Percentiles rank a stretch among this genome's conserved stretches.
Evolutionary conservation across 139 green algal species (phyloP).

Genomic region (Pleodorina starrii): DNA sequence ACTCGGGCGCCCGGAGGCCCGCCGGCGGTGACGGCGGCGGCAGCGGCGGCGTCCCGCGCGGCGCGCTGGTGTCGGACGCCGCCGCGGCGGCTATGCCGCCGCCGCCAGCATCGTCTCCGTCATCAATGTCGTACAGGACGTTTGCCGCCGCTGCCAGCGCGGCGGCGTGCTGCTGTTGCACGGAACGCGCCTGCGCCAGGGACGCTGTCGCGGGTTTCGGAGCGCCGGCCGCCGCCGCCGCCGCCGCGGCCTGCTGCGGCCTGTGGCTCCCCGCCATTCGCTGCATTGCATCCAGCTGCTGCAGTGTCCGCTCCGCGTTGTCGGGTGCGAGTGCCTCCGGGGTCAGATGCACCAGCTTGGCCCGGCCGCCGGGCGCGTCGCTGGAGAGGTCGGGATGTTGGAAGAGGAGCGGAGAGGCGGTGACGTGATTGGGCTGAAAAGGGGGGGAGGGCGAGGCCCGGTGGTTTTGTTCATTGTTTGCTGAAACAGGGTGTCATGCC

Average conservation of each 20-base stretch:
- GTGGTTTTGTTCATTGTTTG: too few relatives aligned
- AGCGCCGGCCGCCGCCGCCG: too few relatives aligned
- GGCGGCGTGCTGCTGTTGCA: not conserved
- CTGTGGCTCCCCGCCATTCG: not conserved
- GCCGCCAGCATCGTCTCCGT: not conserved
- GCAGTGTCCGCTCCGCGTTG: slow-evolving; percentile 5
- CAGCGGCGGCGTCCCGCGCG: not conserved
- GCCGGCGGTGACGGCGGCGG: not conserved
- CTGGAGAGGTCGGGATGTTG: too few relatives aligned
- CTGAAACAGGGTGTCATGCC: too few relatives aligned
- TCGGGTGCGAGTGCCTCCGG: not conserved
- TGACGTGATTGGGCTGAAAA: not conserved
- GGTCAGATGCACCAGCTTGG: slow-evolving; percentile 28
- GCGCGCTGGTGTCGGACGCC: not conserved
- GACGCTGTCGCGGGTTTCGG: too few relatives aligned
- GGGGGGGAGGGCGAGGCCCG: not conserved
- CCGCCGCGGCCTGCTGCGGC: not conserved
- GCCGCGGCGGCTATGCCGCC: not conserved
- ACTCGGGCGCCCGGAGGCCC: not conserved
- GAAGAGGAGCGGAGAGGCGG: too few relatives aligned
- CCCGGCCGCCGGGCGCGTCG: not conserved
- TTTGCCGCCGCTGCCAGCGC: not conserved
- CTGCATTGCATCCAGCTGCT: slow-evolving; percentile 32
- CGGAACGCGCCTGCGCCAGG: not conserved
- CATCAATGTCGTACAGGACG: slow-evolving; percentile 29